These are phyloP conservation scores for Spathaspora sp. DNA, from an alignment of 1,139 yeast genomes.

Conservation along the genomic window DNA sequence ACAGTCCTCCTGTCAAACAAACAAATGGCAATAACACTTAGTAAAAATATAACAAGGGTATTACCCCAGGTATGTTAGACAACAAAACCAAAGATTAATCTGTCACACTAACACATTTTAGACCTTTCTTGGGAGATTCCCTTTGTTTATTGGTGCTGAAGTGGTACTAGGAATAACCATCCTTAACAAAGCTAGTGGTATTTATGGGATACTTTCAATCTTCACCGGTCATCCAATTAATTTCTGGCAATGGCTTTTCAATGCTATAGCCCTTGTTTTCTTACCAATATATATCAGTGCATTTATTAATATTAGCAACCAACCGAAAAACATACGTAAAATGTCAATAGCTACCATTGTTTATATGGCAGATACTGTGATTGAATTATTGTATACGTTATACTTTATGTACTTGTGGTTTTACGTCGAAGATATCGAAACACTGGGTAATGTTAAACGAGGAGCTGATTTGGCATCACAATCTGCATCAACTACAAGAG, in stretches of 20 bases:
- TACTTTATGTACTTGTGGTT: slow-evolving; percentile 82
- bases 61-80: slow-evolving; percentile 28
- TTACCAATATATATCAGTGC: slow-evolving; percentile 71
- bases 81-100: not conserved
- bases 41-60: slow-evolving; percentile 8
- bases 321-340: slow-evolving; percentile 34
- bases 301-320: slow-evolving; percentile 37
- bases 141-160: slow-evolving; percentile 87
- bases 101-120: slow-evolving; percentile 18
- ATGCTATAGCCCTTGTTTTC: slow-evolving; percentile 60
- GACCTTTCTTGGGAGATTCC: slow-evolving; percentile 63
- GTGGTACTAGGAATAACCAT: slow-evolving; percentile 74
- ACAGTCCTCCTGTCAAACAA: not conserved
- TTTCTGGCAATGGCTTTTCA: slow-evolving; percentile 80
- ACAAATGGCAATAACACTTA: not conserved
- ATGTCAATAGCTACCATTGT: slow-evolving; percentile 63
- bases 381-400: slow-evolving; percentile 67
- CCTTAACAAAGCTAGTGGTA: slow-evolving; percentile 86
- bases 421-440: slow-evolving; percentile 35
- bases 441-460: slow-evolving; percentile 12
- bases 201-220: slow-evolving; percentile 81
- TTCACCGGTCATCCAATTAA: slow-evolving; percentile 88
- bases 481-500: slow-evolving; percentile 70
- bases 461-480: slow-evolving; percentile 35
- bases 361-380: slow-evolving; percentile 64